These are phyloP conservation scores for Botryotinia convoluta DNA, from an alignment of 2,329 filamentous ascomycete genomes.

Conservation along the genomic window DNA sequence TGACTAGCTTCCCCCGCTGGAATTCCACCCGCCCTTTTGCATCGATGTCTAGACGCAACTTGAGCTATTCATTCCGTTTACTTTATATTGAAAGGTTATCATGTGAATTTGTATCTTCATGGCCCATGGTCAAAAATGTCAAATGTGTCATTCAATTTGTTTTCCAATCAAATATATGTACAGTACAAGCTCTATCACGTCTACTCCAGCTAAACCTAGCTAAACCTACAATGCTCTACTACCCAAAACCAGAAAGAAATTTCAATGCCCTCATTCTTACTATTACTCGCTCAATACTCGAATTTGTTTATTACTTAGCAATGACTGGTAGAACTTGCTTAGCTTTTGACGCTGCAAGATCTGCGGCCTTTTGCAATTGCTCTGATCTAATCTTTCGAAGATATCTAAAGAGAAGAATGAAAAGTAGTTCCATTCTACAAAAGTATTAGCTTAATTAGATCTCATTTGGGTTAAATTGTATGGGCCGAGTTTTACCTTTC, in stretches of 20 bases:
- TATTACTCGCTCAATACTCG: background rate
- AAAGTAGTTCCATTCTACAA: constrained; percentile 77
- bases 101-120: background rate
- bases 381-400: constrained; percentile 67
- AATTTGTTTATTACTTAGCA: constrained; percentile 29
- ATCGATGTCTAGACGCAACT: background rate
- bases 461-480: background rate
- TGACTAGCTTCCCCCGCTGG: background rate
- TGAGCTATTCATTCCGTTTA: background rate
- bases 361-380: constrained; percentile 65
- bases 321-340: constrained; percentile 40
- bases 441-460: constrained; percentile 20
- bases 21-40: background rate
- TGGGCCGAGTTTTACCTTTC: constrained; percentile 62
- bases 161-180: constrained; percentile 13
- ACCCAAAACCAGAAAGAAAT: background rate
- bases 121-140: background rate
- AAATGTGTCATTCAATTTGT: background rate
- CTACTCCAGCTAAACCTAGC: constrained; percentile 4
- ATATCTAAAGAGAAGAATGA: constrained; percentile 82
- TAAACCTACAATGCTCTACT: background rate
- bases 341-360: constrained; percentile 60
- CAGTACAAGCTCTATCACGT: constrained; percentile 17
- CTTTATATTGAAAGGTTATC: background rate
- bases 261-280: constrained; percentile 17